These are phyloP conservation scores for Spizellomyces punctatus DNA, from an alignment of 192 early-diverging fungal species.

Conservation along the genomic window DNA sequence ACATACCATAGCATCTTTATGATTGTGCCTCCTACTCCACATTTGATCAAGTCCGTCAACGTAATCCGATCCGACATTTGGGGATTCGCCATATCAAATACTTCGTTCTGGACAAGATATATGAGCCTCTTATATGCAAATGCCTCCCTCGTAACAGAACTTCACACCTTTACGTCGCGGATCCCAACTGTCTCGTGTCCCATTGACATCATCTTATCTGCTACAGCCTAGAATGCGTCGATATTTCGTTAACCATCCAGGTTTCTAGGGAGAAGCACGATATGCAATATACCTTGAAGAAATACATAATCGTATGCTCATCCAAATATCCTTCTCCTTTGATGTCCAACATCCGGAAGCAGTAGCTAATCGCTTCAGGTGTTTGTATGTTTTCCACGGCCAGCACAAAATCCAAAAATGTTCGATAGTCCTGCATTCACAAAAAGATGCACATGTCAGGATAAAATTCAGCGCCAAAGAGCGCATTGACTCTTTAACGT, in stretches of 20 bases:
- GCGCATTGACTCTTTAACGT: background rate
- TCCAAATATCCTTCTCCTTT: slow-evolving; percentile 49
- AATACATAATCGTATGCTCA: slow-evolving; percentile 41
- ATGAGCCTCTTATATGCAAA: background rate
- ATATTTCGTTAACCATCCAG: background rate
- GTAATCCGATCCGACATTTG: slow-evolving; percentile 32
- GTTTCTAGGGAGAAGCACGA: background rate
- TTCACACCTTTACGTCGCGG: slow-evolving; percentile 43
- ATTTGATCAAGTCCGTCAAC: slow-evolving; percentile 47
- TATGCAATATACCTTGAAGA: slow-evolving; percentile 44
- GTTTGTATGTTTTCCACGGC: slow-evolving; percentile 52
- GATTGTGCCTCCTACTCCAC: slow-evolving; percentile 55
- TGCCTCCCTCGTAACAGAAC: background rate
- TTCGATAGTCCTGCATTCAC: slow-evolving; percentile 42
- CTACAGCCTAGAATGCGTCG: slow-evolving; percentile 36
- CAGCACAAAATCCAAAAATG: slow-evolving; percentile 57
- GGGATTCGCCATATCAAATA: slow-evolving; percentile 63
- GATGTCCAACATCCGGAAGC: slow-evolving; percentile 53
- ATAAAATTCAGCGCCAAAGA: background rate
- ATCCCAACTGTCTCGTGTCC: slow-evolving; percentile 46
- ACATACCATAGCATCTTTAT: slow-evolving; percentile 47
- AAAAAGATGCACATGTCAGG: background rate
- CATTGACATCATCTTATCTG: slow-evolving; percentile 41
- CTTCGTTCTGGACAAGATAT: slow-evolving; percentile 48
- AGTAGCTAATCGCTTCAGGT: slow-evolving; percentile 48